Evolutionary conservation across 495 filamentous ascomycete genomes (phyloP), one percentile per base, ranked within the genome.

Genomic region (Hypoxylon cercidicola): DNA sequence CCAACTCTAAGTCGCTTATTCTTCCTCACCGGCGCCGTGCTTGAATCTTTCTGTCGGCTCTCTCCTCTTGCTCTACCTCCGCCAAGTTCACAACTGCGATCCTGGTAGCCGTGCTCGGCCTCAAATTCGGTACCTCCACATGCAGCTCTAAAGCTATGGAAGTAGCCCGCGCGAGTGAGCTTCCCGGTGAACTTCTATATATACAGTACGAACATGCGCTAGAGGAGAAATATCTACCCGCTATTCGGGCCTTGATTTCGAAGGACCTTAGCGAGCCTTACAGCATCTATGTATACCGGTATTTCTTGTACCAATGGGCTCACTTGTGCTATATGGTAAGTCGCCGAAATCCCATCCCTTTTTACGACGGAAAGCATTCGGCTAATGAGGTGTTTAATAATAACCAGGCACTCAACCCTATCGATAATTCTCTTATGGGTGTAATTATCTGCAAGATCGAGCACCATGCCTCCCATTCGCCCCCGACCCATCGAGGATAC

Each of bases 241-340:
- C 91, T 19, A 98, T 99, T 78, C 87, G 96, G 51, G 87, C 92
- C 55, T 77, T 99, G 71, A 99, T 99, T 73, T 96, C 93, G 23
- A 95, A 94, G 61, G 96, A 98, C 73, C 87, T 99, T 23, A 97
- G 94, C 58, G 96, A 99, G 73, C 96, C 96, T 1, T 99, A 99
- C 78, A 98, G 95, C 78, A 97, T 99, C 73, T 99, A 98, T 78
- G 96, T 99, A 48, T 99, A 98, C 79, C 87, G 96, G 23, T 99
- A 98, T 79, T 99, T 99, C 72, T 82, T 99, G 15, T 97, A 95
- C 74, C 92, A 97, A 87, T 99, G 96, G 96, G 92, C 91, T 16
- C 89, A 98, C 66, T 81, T 99, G 18, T 98, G 96, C 71, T 98
- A 91, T 74, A 91, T 99, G 84, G 91, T 92, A 77, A 60, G 72